Base-by-base conservation (phyloP, 2,329 filamentous ascomycete species). In the Alternaria hordeiaustralica region DNA sequence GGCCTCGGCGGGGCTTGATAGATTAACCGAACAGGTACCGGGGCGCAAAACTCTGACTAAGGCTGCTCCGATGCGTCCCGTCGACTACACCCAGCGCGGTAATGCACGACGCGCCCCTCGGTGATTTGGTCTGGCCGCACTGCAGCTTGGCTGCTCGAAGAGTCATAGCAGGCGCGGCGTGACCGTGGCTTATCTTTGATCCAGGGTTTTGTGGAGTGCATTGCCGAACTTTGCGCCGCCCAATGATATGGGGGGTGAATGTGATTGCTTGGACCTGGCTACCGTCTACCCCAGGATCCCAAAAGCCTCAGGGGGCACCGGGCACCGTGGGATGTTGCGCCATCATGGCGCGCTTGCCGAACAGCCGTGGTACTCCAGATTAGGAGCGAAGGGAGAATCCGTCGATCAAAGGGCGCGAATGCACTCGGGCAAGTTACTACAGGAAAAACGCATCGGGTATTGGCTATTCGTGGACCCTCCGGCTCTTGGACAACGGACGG, bases 1-100 rank as follows among this genome's bases (percentile, higher is more conserved):
- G 60, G 46, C 49, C 66, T 67, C 64, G 65, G 66, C 65, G 64
- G 51, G 60, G 58, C 69, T 75, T 68, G 64, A 64, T 41, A 58
- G 55, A 64, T 60, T 66, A 58, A 58, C 70, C 70, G 65, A 64
- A 65, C 20, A 60, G 63, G 64, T 46, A 61, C 60, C 65, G 58
- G 65, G 36, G 50, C 23, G 53, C 53, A 61, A 41, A 50, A 46
- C 53, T 62, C 58, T 63, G 47, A 54, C 44, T 44, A 28, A 49
- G 28, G 28, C 54, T 12, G 13, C 25, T 47, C 71, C 71, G 70
- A 67, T 36, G 58, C 57, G 57, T 60, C 47, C 66, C 68, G 67
- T 47, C 18, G 10, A n/a, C 58, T 68, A 67, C 44, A 20, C 66
- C 61, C 15, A 36, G 64, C 47, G 9, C 25, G 57, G 68, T 59